These are phyloP conservation scores for Lotus japonicus DNA, from an alignment of 306 rosid genomes.

Conservation along the genomic window DNA sequence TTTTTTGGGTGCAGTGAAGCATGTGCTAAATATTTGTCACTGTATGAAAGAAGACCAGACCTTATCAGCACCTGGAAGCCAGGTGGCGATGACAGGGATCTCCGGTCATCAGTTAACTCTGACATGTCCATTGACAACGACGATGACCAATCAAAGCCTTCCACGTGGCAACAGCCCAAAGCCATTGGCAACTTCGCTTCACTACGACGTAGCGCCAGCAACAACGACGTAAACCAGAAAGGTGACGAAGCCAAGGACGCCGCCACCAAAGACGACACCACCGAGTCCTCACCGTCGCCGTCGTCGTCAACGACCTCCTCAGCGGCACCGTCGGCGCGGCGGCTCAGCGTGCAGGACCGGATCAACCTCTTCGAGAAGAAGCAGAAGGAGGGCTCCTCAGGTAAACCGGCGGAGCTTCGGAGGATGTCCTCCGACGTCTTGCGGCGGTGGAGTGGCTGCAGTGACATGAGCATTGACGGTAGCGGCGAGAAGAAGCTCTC, in stretches of 20 bases:
- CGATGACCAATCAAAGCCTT: constrained; percentile 28
- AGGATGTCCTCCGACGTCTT: constrained; percentile 75
- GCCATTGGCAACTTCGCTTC: constrained; percentile 25
- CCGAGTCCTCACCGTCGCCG: constrained; percentile 15
- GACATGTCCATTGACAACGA: constrained; percentile 97
- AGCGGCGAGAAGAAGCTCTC: constrained; percentile 64
- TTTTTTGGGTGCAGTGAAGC: constrained; percentile 60
- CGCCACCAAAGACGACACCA: constrained; percentile 1
- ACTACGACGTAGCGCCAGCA: constrained; percentile 22
- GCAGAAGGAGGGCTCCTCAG: constrained; percentile 67
- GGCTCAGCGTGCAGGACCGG: constrained; percentile 95
- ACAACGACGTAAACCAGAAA: constrained; percentile 29
- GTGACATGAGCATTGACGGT: constrained; percentile 93
- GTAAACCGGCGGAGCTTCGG: constrained; percentile 63
- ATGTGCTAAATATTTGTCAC: constrained; percentile 50
- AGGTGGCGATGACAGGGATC: constrained; percentile 45
- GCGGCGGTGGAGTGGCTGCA: constrained; percentile 89
- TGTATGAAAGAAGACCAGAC: constrained; percentile 69
- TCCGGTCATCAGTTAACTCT: constrained; percentile 72
- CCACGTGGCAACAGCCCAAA: constrained; percentile 58
- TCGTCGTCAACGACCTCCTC: not conserved
- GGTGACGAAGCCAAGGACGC: constrained; percentile 7
- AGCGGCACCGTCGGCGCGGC: constrained; percentile 45
- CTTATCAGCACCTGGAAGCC: constrained; percentile 50
- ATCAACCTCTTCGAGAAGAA: constrained; percentile 93